Conservation (phyloP, 176 grass and related monocot species). For the Bonia amplexicaulis region DNA sequence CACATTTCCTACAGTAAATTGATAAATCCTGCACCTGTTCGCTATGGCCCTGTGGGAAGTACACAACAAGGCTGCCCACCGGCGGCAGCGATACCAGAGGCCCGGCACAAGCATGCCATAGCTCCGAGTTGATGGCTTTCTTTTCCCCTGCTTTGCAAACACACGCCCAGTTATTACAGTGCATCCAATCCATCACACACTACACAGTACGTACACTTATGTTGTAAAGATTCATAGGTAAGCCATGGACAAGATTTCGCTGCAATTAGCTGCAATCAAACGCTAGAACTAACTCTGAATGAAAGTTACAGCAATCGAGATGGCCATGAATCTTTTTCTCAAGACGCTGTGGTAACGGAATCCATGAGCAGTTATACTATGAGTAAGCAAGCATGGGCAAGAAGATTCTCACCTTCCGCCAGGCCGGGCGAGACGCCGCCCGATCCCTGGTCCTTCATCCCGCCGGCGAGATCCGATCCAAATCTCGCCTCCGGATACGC, state of each 20-base stretch:
- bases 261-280: not conserved
- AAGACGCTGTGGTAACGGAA: not conserved
- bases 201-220: not conserved
- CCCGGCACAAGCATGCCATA: slow-evolving; percentile 97
- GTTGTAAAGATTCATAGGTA: not conserved
- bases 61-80: slow-evolving; percentile 81
- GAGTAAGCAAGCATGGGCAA: not conserved
- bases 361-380: not conserved
- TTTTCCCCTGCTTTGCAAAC: slow-evolving; percentile 69
- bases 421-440: slow-evolving; percentile 37
- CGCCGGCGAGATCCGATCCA: slow-evolving; percentile 38
- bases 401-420: slow-evolving; percentile 31
- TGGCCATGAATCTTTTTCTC: not conserved
- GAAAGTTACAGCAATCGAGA: not conserved
- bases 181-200: not conserved
- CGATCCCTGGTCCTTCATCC: slow-evolving; percentile 56
- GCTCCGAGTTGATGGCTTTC: slow-evolving; percentile 83
- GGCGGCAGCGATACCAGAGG: slow-evolving; percentile 82
- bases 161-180: not conserved
- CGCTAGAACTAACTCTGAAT: not conserved
- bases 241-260: not conserved
- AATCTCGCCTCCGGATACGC: slow-evolving; percentile 10
- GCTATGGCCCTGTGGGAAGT: slow-evolving; percentile 97
- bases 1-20: not conserved
- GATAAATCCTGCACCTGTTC: slow-evolving; percentile 59